A percentile compares a stretch with the other conserved stretches of the same genome.
phyloP scores from a whole-genome alignment of 768 basidiomycete species.

The Filobasidium wieringae region DNA sequence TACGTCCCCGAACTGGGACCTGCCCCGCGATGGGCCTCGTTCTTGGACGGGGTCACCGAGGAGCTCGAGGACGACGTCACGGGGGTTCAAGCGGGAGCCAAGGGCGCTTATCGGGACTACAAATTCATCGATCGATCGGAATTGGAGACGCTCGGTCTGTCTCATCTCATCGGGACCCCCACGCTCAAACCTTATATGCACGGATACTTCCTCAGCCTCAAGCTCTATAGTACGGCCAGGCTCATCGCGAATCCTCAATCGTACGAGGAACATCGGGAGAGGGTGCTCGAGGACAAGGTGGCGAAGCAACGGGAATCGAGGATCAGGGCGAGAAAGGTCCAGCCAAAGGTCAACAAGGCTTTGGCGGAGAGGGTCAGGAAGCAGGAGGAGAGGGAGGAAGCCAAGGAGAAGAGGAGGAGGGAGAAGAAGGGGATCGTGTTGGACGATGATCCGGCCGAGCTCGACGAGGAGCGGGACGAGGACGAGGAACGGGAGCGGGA shows the following conservation, averaged over 20 bases:
- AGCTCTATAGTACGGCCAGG: constrained; percentile 88
- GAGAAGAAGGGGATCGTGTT: constrained; percentile 38
- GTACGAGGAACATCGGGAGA: constrained; percentile 86
- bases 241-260: constrained; percentile 93
- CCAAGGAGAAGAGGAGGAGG: constrained; percentile 44
- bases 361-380: constrained; percentile 72
- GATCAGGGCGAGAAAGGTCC: constrained; percentile 69
- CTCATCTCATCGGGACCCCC: constrained; percentile 86
- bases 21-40: constrained; percentile 90
- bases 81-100: constrained; percentile 41
- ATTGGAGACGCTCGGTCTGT: constrained; percentile 79
- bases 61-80: constrained; percentile 82
- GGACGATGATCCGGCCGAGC: constrained; percentile 44
- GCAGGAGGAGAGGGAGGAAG: constrained; percentile 43
- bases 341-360: constrained; percentile 66
- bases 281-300: constrained; percentile 72
- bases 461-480: constrained; percentile 31
- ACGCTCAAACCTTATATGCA: constrained; percentile 99
- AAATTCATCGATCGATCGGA: constrained; percentile 88
- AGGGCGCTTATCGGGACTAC: constrained; percentile 77
- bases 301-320: constrained; percentile 86
- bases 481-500: constrained; percentile 45
- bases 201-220: constrained; percentile 92
- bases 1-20: constrained; percentile 94
- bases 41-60: constrained; percentile 96